These are phyloP conservation scores for Rubia peregrina DNA, from an alignment of 305 asterid genomes.

Conservation along the genomic window DNA sequence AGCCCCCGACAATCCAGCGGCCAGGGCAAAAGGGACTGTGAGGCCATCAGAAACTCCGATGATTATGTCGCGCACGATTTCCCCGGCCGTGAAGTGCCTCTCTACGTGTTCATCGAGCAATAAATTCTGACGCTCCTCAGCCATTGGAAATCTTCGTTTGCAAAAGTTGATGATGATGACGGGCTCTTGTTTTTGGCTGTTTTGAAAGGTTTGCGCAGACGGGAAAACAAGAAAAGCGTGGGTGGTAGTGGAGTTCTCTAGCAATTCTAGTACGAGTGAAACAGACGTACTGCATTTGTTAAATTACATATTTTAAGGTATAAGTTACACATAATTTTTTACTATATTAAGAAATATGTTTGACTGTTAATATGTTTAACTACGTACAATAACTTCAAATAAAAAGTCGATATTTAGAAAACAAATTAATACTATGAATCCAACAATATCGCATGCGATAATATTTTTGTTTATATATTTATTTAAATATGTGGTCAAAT, in stretches of 20 bases:
- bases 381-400: too few species aligned
- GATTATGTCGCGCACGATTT: constrained; percentile 75
- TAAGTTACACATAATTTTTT: too few species aligned
- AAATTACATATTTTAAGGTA: too few species aligned
- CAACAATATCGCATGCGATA: too few species aligned
- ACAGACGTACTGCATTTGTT: too few species aligned
- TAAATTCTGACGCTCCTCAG: constrained; percentile 28
- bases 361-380: too few species aligned
- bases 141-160: not conserved
- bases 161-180: not conserved
- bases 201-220: not conserved
- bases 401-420: too few species aligned
- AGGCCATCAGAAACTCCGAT: constrained; percentile 95
- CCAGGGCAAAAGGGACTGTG: constrained; percentile 92
- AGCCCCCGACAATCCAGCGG: constrained; percentile 94
- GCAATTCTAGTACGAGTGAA: too few species aligned
- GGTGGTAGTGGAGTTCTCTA: not conserved
- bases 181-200: not conserved
- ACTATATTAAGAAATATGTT: too few species aligned
- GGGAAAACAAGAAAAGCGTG: not conserved
- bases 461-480: too few species aligned
- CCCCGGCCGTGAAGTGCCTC: constrained; percentile 89
- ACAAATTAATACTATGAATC: too few species aligned
- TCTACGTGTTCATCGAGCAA: constrained; percentile 60
- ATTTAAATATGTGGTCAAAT: too few species aligned